Evolutionary conservation across 1,139 yeast genomes (phyloP).

Genomic region (Pichia sp.): DNA sequence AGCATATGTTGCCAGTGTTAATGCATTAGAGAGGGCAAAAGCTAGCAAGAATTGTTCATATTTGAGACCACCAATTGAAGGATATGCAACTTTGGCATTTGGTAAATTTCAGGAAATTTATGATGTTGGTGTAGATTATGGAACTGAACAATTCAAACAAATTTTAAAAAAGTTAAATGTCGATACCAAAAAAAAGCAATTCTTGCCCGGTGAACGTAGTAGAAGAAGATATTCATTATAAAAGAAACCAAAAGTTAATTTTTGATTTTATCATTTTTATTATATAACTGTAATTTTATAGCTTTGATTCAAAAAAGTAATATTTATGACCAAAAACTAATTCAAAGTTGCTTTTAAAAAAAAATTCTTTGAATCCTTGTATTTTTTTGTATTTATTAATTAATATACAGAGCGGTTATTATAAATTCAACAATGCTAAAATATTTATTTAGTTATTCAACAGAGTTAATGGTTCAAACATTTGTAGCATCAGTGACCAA

Average conservation of each 20-base stretch:
- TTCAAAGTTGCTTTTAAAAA: too few relatives aligned
- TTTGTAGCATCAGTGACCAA: constrained; percentile 34
- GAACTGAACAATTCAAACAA: constrained; percentile 49
- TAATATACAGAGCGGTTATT: constrained; percentile 1
- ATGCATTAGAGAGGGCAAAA: constrained; percentile 85
- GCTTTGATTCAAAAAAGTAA: not conserved
- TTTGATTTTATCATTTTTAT: not conserved
- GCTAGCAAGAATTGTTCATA: constrained; percentile 81
- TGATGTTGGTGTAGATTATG: constrained; percentile 73
- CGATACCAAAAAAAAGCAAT: constrained; percentile 34
- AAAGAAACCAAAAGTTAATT: not conserved
- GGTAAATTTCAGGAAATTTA: constrained; percentile 88
- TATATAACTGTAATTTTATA: not conserved
- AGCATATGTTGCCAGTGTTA: constrained; percentile 93
- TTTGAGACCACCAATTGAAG: constrained; percentile 88
- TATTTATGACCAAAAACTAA: not conserved
- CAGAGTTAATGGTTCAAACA: constrained; percentile 9
- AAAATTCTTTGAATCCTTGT: too few relatives aligned
- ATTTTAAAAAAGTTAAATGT: constrained; percentile 42
- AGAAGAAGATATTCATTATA: constrained; percentile 63
- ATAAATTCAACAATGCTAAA: not conserved
- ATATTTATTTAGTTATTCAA: not conserved
- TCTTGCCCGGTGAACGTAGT: constrained; percentile 26
- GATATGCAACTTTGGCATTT: constrained; percentile 86
- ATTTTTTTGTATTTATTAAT: not conserved